Conservation (phyloP, 768 basidiomycete genomes). For the Mycena leptocephala region DNA sequence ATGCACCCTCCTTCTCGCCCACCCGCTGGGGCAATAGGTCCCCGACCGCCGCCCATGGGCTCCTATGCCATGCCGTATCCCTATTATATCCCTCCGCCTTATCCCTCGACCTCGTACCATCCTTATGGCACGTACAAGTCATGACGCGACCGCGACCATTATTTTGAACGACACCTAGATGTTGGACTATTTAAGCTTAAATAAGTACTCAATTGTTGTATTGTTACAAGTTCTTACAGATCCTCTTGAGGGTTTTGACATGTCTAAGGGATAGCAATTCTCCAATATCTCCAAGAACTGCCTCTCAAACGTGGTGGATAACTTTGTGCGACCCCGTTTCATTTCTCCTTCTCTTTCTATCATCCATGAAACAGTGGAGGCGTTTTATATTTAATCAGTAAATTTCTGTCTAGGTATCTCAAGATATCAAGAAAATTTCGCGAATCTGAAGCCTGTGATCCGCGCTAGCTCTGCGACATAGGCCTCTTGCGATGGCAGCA, state of each 20-base stretch:
- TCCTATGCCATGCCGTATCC: conserved; percentile 19
- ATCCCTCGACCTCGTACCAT: conserved; percentile 23
- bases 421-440: not conserved
- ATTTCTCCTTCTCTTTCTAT: not conserved
- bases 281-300: not conserved
- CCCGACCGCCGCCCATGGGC: not conserved
- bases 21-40: not conserved
- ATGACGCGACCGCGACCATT: conserved; percentile 2
- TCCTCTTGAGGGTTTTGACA: not conserved
- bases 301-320: not conserved
- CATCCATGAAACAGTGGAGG: no score
- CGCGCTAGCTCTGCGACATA: not conserved
- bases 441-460: not conserved
- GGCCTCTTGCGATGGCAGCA: not conserved
- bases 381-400: no score
- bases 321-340: not conserved
- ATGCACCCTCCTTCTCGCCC: conserved; percentile 2
- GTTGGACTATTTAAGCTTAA: conserved; percentile 26
- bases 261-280: no score
- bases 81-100: conserved; percentile 28
- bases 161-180: conserved; percentile 12
- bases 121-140: conserved; percentile 24
- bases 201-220: conserved; percentile 18
- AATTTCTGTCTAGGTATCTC: no score
- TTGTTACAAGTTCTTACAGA: not conserved